Base-by-base conservation (phyloP, 2,329 filamentous ascomycete genomes). In the Dactylellina drechsleri region DNA sequence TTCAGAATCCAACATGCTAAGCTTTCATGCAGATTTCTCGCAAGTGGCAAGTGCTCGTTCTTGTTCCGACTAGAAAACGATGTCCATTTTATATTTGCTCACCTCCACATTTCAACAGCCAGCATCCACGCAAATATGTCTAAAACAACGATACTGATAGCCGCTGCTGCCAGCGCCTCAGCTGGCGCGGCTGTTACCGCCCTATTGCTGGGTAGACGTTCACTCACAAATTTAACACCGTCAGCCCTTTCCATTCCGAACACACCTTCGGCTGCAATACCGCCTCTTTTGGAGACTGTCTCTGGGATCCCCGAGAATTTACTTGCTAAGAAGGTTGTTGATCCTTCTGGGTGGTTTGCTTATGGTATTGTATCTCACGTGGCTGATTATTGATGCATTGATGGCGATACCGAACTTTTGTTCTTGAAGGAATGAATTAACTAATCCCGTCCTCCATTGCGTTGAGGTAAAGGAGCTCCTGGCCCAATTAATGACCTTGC, bases 401-500 rank as follows among this genome's bases (percentile, higher is more conserved):
- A 8, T 7, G 31, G 5, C 31, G 31, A 36, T 36, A 36, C 31
- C 6, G 1, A 10, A 36, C 31, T 36, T 36, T 36, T 36, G 10
- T 36, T 36, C 23, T 23, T 23, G 23, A 23, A 36, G 6, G 10
- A 5, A 36, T 36, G 31, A 36, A 36, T 36, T 7, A 36, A 10
- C 31, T 36, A 36, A 36, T 36, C 10, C 31, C 31, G 31, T 36
- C 10, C 10, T 36, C 31, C 31, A 10, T 36, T 1, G 43, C 13
- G 43, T 47, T 20, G 59, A 79, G 78, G 95, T 47, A 28, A 62
- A 79, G 78, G 95, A 80, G 97, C 98, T 83, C 94, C 95, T 0
- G 95, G 95, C 71, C 95, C 95, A 36, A 84, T 97, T 45, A 86
- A 90, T 79, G 95, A 99, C 83, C 85, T 96, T 50, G 90, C 93